Base-by-base conservation (phyloP, 2,329 filamentous ascomycete species). In the Hyphodiscus sp. region DNA sequence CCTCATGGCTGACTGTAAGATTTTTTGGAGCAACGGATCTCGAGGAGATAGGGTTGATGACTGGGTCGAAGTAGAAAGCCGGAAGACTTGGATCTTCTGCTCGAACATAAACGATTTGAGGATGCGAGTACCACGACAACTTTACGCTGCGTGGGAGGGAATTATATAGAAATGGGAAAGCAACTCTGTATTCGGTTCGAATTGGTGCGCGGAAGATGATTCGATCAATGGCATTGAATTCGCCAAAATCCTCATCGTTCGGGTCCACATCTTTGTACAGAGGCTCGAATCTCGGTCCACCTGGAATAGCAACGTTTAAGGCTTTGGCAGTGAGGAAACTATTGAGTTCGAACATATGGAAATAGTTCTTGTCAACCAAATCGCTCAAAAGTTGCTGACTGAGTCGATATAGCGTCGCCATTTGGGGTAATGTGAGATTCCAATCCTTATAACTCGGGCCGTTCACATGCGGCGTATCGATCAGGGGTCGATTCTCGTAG, bases 161-260 rank as follows among this genome's bases (percentile, higher is more conserved):
- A 69, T 99, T 99, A 75, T 99, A 99, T 6, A 99, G 78, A 69
- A 87, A 96, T 0, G 94, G 94, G 69, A 89, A 97, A 0, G 91
- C 91, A 44, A 99, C 94, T 45, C 92, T 85, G 66, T 95, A 96
- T 72, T 99, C 94, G 9, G 92, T 99, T 62, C 92, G 85, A 60
- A 97, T 95, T 0, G 92, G 91, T 46, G 88, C 86, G 60, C 94
- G 87, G 79, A 99, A 99, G 62, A 99, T 99, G 72, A 99, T 99
- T 63, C 95, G 89, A 67, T 99, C 94, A 64, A 99, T 99, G 33
- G 94, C 94, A 67, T 99, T 99, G 78, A 99, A 99, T 71, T 99
- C 94, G 71, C 94, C 94, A 72, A 99, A 99, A 68, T 99, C 94
- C 70, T 99, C 94, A 63, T 97, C 92, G 64, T 99, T 99, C 1